phyloP scores from a whole-genome alignment of 1,139 yeast genomes.

The Blastobotrys illinoisensis region DNA sequence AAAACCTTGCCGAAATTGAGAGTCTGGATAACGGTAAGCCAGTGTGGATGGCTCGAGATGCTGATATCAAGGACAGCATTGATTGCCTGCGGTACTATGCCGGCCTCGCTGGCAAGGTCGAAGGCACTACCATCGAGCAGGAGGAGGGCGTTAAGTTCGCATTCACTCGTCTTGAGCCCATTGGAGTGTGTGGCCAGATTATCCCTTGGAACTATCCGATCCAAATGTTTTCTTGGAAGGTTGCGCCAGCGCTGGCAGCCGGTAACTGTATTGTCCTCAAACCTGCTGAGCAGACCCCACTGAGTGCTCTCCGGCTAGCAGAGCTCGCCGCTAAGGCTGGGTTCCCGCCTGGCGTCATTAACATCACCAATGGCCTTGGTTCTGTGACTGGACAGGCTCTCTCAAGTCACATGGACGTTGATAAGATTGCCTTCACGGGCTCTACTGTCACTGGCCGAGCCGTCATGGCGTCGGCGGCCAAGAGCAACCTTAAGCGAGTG shows the following conservation, averaged over 20 bases:
- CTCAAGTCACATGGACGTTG: slow-evolving; percentile 59
- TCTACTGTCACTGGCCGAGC: slow-evolving; percentile 72
- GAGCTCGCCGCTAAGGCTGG: slow-evolving; percentile 61
- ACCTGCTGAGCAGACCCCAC: slow-evolving; percentile 75
- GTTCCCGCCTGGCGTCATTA: slow-evolving; percentile 71
- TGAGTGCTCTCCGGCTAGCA: slow-evolving; percentile 62
- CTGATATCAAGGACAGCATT: slow-evolving; percentile 50
- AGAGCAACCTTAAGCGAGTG: slow-evolving; percentile 43
- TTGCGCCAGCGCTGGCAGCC: slow-evolving; percentile 65
- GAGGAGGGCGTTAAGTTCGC: slow-evolving; percentile 57
- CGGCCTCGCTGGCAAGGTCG: slow-evolving; percentile 82
- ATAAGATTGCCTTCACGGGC: slow-evolving; percentile 79
- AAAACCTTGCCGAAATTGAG: slow-evolving; percentile 51
- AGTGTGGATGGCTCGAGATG: slow-evolving; percentile 34
- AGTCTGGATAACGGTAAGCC: slow-evolving; percentile 67
- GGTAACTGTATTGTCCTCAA: slow-evolving; percentile 74
- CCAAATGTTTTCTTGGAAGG: slow-evolving; percentile 77
- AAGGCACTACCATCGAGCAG: slow-evolving; percentile 68
- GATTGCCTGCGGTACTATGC: slow-evolving; percentile 65
- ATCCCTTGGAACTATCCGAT: slow-evolving; percentile 88
- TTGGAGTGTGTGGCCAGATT: slow-evolving; percentile 74
- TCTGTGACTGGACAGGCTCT: slow-evolving; percentile 66
- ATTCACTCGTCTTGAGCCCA: slow-evolving; percentile 77
- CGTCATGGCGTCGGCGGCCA: slow-evolving; percentile 66
- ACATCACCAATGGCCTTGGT: slow-evolving; percentile 71